Conservation (phyloP, 202 grass and related monocot genomes). For the Elaeis oleifera region DNA sequence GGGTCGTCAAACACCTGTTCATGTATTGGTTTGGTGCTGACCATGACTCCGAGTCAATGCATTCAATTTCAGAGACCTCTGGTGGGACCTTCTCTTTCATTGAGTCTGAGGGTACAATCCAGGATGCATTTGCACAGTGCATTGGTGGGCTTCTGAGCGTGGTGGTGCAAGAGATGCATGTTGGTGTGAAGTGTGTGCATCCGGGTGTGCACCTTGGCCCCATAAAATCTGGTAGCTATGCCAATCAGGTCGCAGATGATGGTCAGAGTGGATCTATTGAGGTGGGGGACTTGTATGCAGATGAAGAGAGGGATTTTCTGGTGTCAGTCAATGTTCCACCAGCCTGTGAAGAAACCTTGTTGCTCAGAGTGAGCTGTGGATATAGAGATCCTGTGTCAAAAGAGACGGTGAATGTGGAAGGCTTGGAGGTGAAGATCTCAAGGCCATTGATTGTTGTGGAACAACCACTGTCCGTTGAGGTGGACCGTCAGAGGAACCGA, state of each 20-base stretch:
- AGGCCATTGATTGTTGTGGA: too few species aligned
- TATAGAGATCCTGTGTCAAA: too few species aligned
- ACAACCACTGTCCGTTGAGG: too few species aligned
- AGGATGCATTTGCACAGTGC: slow-evolving; percentile 14
- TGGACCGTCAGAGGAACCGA: too few species aligned
- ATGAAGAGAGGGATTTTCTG: slow-evolving; percentile 19
- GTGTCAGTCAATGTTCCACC: slow-evolving; percentile 2
- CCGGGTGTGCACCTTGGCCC: not conserved
- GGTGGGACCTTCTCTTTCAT: slow-evolving; percentile 19
- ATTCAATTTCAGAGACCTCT: slow-evolving; percentile 17
- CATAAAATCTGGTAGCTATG: slow-evolving; percentile 8
- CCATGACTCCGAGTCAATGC: slow-evolving; percentile 13
- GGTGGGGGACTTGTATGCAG: slow-evolving; percentile 16
- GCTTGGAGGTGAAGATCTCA: too few species aligned
- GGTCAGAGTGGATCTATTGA: not conserved
- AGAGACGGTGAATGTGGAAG: too few species aligned
- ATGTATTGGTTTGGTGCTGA: slow-evolving; percentile 11
- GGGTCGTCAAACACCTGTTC: not conserved
- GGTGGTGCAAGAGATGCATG: slow-evolving; percentile 11
- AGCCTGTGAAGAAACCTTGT: not conserved
- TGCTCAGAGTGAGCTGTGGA: too few species aligned
- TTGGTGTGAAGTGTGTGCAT: not conserved
- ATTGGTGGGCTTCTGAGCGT: slow-evolving; percentile 16
- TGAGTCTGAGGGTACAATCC: slow-evolving; percentile 7
- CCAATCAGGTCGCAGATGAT: not conserved